Conservation (phyloP, 2,329 filamentous ascomycete species). For the Didymosphaeria variabile region DNA sequence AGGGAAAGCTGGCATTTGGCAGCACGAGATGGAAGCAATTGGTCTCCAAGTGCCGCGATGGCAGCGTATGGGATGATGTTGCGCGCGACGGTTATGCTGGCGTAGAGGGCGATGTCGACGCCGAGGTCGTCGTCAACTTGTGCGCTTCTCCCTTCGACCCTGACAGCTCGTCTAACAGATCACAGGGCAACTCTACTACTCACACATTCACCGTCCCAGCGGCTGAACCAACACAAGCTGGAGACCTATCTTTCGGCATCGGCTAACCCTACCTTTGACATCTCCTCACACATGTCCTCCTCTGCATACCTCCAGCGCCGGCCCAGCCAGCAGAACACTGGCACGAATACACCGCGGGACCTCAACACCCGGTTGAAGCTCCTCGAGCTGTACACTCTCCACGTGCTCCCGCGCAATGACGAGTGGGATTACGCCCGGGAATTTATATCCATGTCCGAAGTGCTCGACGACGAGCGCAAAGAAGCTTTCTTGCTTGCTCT, state of each 20-base stretch:
- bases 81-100: slow-evolving; percentile 87
- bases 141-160: slow-evolving; percentile 55
- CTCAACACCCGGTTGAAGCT: slow-evolving; percentile 88
- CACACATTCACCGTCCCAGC: slow-evolving; percentile 86
- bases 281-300: slow-evolving; percentile 69
- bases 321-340: slow-evolving; percentile 57
- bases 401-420: slow-evolving; percentile 90
- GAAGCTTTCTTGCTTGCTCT: slow-evolving; percentile 90
- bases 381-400: slow-evolving; percentile 92
- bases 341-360: slow-evolving; percentile 84
- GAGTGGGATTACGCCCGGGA: slow-evolving; percentile 96
- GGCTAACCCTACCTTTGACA: slow-evolving; percentile 75
- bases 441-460: slow-evolving; percentile 85
- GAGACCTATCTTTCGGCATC: slow-evolving; percentile 88
- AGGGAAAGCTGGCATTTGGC: slow-evolving; percentile 89
- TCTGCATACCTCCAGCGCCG: slow-evolving; percentile 44
- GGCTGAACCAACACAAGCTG: slow-evolving; percentile 83
- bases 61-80: slow-evolving; percentile 93
- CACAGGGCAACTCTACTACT: slow-evolving; percentile 84
- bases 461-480: slow-evolving; percentile 89
- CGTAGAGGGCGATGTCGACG: slow-evolving; percentile 87
- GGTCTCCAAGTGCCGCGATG: slow-evolving; percentile 85
- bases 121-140: slow-evolving; percentile 92
- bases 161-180: slow-evolving; percentile 13
- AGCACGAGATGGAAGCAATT: slow-evolving; percentile 83